phyloP scores from a whole-genome alignment of 2,329 filamentous ascomycete genomes.

The Shiraia sp. region DNA sequence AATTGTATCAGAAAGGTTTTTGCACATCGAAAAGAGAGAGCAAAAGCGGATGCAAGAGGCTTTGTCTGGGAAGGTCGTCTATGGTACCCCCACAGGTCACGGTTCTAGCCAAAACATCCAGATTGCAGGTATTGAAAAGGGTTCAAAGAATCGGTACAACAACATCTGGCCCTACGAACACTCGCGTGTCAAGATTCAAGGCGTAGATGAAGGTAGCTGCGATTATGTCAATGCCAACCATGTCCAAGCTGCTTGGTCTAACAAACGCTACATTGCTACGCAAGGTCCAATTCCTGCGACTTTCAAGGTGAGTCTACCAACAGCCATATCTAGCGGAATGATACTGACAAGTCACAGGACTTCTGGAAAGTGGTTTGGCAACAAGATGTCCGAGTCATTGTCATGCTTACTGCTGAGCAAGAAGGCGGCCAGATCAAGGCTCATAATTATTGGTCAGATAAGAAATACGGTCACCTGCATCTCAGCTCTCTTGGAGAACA shows the following conservation, averaged over 20 bases:
- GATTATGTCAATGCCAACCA: slow-evolving; percentile 97
- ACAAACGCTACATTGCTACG: slow-evolving; percentile 93
- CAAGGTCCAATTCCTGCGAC: slow-evolving; percentile 92
- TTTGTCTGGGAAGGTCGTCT: slow-evolving; percentile 63
- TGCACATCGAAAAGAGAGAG: slow-evolving; percentile 81
- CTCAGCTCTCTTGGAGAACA: slow-evolving; percentile 81
- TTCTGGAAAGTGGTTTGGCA: slow-evolving; percentile 99
- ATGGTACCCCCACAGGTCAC: slow-evolving; percentile 50
- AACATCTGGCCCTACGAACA: slow-evolving; percentile 98
- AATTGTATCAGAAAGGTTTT: slow-evolving; percentile 78
- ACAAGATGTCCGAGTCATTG: slow-evolving; percentile 89
- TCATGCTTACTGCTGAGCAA: slow-evolving; percentile 93
- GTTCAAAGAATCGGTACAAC: slow-evolving; percentile 94
- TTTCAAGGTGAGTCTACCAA: slow-evolving; percentile 69
- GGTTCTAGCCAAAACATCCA: slow-evolving; percentile 60
- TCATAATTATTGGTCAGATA: slow-evolving; percentile 86
- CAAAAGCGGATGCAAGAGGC: slow-evolving; percentile 91
- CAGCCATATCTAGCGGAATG: neutral
- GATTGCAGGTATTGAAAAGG: slow-evolving; percentile 91
- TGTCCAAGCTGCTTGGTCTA: slow-evolving; percentile 75
- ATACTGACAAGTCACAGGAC: slow-evolving; percentile 61
- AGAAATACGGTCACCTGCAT: slow-evolving; percentile 75
- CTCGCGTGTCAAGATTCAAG: slow-evolving; percentile 78
- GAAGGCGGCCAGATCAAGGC: slow-evolving; percentile 95
- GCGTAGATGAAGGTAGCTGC: slow-evolving; percentile 68